A percentile compares a stretch with the other conserved stretches of the same genome.
phyloP scores from a whole-genome alignment of 2,329 filamentous ascomycete species.

The Meredithiella fracta region DNA sequence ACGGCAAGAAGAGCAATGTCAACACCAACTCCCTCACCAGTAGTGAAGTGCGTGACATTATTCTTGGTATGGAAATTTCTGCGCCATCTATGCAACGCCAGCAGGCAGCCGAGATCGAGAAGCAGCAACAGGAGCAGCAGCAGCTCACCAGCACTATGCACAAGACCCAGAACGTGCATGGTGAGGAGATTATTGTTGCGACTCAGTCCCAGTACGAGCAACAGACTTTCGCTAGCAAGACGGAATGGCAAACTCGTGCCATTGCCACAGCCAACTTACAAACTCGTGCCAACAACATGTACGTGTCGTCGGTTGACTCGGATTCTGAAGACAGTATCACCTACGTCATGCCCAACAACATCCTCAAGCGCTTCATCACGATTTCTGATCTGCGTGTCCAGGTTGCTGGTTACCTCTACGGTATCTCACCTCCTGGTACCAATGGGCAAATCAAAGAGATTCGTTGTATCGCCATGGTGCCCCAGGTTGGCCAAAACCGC shows the following conservation, averaged over 20 bases:
- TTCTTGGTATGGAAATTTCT: constrained; percentile 97
- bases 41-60: constrained; percentile 95
- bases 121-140: constrained; percentile 92
- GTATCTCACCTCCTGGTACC: constrained; percentile 80
- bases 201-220: constrained; percentile 97
- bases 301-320: constrained; percentile 90
- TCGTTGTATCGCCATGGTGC: constrained; percentile 91
- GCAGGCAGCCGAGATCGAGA: constrained; percentile 96
- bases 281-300: constrained; percentile 92
- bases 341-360: constrained; percentile 98
- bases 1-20: constrained; percentile 99
- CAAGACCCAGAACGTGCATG: constrained; percentile 92
- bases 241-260: constrained; percentile 91
- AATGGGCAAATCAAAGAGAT: constrained; percentile 97
- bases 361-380: constrained; percentile 94
- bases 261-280: constrained; percentile 93
- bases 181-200: constrained; percentile 94
- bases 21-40: constrained; percentile 93
- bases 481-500: constrained; percentile 84
- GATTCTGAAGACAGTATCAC: constrained; percentile 71
- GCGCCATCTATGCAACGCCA: constrained; percentile 96
- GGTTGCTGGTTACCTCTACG: constrained; percentile 90
- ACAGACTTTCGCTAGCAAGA: constrained; percentile 95
- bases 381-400: constrained; percentile 93
- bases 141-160: constrained; percentile 95